Evolutionary conservation across 805 yeast genomes (phyloP), one percentile per base, ranked within the genome.

Genomic region (Nakazawaea pomicola): DNA sequence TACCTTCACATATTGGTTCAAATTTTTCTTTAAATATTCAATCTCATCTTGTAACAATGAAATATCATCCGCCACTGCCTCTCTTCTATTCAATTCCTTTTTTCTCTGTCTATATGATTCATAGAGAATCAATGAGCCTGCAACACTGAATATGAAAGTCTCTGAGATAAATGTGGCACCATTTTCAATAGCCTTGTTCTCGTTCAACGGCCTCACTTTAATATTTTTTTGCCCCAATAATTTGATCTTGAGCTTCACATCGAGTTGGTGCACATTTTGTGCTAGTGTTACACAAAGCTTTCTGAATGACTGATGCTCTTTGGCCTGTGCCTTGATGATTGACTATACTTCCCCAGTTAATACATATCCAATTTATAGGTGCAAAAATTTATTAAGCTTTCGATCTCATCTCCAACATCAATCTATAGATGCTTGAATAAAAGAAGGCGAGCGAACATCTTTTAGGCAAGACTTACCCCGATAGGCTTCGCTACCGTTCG

Each of bases 121-220:
- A 55, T 72, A 85, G 10, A 87, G 53, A 9, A 88, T 78, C 41
- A 84, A 68, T 1, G 81, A 70, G 4, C 95, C 93, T 1, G 93
- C 95, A 18, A 88, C 91, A 20, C 81, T 65, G 51, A 88, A 87
- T 15, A 87, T 78, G 53, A 87, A 82, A 24, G 79, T 57, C 56
- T 87, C 95, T 33, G 91, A 81, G 10, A 87, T 61, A 55, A 86
- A 77, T 43, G 72, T 82, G 33, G 95, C 93, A 1, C 95, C 95
- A 44, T 71, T 77, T 44, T 87, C 93, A 32, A 88, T 74, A 28
- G 96, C 95, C 53, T 78, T 80, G 10, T 78, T 76, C 49, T 86
- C 95, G 56, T 85, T 86, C 56, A 87, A 69, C 0, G 95, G 95
- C 36, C 95, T 71, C 7, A 86, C 73, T 50, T 72, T 74, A 36